Evolutionary conservation across 2,329 filamentous ascomycete genomes (phyloP).

Genomic region (Exophiala bonariae): DNA sequence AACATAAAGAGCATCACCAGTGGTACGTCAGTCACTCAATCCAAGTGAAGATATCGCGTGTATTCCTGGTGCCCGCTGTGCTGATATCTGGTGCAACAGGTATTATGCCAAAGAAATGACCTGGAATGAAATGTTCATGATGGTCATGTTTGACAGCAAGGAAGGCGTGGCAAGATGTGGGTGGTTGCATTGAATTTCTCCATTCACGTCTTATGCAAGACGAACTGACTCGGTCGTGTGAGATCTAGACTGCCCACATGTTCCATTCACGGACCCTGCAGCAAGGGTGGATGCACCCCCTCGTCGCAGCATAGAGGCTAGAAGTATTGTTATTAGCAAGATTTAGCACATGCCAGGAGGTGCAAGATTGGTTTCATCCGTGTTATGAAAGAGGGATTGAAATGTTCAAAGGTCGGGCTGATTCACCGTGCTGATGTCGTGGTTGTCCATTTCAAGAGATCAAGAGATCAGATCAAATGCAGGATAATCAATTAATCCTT

Average conservation of each 20-base stretch:
- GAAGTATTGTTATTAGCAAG: constrained; percentile 14
- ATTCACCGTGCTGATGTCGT: too few species aligned
- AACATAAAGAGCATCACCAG: constrained; percentile 25
- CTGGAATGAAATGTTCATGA: constrained; percentile 24
- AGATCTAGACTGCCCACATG: constrained; percentile 14
- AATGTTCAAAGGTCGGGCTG: too few species aligned
- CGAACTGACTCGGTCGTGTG: not conserved
- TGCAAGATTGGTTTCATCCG: too few species aligned
- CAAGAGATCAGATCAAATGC: too few species aligned
- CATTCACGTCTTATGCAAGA: too few species aligned
- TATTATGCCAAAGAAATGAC: constrained; percentile 30
- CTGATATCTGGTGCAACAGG: constrained; percentile 7
- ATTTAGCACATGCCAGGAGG: too few species aligned
- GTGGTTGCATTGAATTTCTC: not conserved
- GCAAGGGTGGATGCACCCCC: not conserved
- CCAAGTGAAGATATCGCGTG: too few species aligned
- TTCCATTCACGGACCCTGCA: constrained; percentile 11
- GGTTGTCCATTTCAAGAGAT: too few species aligned
- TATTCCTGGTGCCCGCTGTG: not conserved
- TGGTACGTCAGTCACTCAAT: constrained; percentile 25
- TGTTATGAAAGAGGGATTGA: too few species aligned
- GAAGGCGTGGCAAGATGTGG: constrained; percentile 6
- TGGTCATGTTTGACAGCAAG: constrained; percentile 17
- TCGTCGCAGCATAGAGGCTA: constrained; percentile 8
- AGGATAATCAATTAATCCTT: too few species aligned